Percentiles rank a stretch among this genome's conserved stretches.
Conservation (phyloP, 1,284 basidiomycete species). For the Inonotus obliquus region DNA sequence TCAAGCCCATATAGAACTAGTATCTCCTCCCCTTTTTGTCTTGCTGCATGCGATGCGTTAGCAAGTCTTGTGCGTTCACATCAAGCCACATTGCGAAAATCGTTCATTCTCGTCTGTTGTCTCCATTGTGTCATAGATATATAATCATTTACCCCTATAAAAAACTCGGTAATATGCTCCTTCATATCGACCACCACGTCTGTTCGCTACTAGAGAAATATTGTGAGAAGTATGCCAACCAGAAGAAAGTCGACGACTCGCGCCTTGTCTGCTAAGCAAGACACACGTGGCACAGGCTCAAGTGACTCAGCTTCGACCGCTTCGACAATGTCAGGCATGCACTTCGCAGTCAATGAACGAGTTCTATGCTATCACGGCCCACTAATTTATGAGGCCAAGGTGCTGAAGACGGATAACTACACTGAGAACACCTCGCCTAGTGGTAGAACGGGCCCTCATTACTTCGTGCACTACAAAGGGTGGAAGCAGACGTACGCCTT, state of each 20-base stretch:
- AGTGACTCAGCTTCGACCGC: neutral
- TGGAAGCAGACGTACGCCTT: conserved; percentile 93
- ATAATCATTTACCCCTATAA: neutral
- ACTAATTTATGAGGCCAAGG: conserved; percentile 92
- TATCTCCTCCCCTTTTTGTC: neutral
- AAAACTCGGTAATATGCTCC: neutral
- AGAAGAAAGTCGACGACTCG: conserved; percentile 9
- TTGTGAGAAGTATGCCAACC: neutral
- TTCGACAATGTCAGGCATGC: conserved; percentile 1
- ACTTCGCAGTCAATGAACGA: conserved; percentile 61
- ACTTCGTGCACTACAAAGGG: conserved; percentile 97
- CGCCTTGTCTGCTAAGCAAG: neutral
- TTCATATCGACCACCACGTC: neutral
- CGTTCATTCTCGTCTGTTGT: neutral
- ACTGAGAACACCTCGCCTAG: conserved; percentile 65
- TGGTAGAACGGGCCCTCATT: conserved; percentile 75
- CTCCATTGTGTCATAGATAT: neutral
- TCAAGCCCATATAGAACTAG: conserved; percentile 83
- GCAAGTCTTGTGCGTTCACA: neutral
- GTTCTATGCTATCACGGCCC: conserved; percentile 94
- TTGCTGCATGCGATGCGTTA: neutral
- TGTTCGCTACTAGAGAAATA: neutral
- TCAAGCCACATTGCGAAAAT: neutral
- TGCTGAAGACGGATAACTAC: conserved; percentile 79
- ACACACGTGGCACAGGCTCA: neutral